Base-by-base conservation (phyloP, 805 yeast species). In the Huiozyma naganishii region DNA sequence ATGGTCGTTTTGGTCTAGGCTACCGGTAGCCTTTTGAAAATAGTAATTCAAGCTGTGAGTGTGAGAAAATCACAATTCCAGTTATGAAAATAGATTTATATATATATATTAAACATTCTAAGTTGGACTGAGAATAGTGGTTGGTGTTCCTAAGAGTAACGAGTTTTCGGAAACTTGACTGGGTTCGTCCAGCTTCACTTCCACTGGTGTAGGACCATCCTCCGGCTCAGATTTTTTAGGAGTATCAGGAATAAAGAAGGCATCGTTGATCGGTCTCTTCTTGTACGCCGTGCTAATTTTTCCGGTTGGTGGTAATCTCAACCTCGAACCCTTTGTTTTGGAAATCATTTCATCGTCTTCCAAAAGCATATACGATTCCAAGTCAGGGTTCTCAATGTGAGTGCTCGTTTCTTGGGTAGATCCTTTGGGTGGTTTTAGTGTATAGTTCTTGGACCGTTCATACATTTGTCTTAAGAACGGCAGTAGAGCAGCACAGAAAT, bases 221-320 rank as follows among this genome's bases (percentile, higher is more conserved):
- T 17, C 23, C 23, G 23, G 23, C 23, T 17, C 23, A 17, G 23
- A 17, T 17, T 17, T 17, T 17, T 17, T 17, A 17, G 23, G 23
- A 4, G 23, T 17, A 17, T 70, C 73, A 11, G 68, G 66, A 9
- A 82, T 57, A 51, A 81, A 73, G 54, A 74, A 83, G 0, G 83
- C 70, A 37, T 61, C 69, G 0, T 74, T 67, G 5, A 77, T 63
- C 9, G 73, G 56, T 52, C 76, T 81, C 64, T 80, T 86, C 66
- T 80, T 86, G 64, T 86, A 87, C 6, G 76, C 64, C 0, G 76
- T 73, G 5, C 83, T 64, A 33, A 89, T 83, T 61, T 83, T 87
- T 33, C 96, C 96, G 29, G 86, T 83, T 6, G 96, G 95, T 9
- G 97, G 95, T 41, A 92, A 67, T 54, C 88, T 80, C 1, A 95